Evolutionary conservation across 2,329 filamentous ascomycete genomes (phyloP).

Genomic region (Trichoderma atroviride): DNA sequence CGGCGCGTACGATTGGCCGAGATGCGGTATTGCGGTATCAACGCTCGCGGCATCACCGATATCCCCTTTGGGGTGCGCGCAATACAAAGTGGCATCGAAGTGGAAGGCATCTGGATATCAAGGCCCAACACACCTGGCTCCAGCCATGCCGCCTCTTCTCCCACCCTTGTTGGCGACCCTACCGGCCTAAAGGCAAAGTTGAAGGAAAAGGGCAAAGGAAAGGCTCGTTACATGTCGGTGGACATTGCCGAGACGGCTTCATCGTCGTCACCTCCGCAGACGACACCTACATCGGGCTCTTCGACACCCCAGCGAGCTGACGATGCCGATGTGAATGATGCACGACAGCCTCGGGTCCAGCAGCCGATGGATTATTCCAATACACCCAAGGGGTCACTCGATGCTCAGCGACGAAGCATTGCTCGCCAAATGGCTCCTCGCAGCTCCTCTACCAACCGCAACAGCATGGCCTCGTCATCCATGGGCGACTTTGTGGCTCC

Average conservation of each 20-base stretch:
- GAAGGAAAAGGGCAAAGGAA: conserved; percentile 32
- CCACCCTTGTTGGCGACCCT: conserved; percentile 32
- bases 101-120: conserved; percentile 83
- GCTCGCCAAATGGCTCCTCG: conserved; percentile 18
- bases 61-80: conserved; percentile 87
- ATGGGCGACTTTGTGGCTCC: conserved; percentile 10
- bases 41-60: conserved; percentile 50
- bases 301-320: neutral
- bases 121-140: conserved; percentile 47
- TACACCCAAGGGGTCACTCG: neutral
- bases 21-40: conserved; percentile 58
- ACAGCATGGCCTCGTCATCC: conserved; percentile 20
- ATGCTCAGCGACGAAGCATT: conserved; percentile 3
- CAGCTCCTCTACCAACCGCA: conserved; percentile 15
- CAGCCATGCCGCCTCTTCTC: conserved; percentile 33
- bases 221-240: conserved; percentile 11
- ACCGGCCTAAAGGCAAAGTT: conserved; percentile 28
- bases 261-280: conserved; percentile 3
- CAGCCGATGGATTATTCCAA: neutral
- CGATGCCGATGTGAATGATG: neutral
- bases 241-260: neutral
- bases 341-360: neutral
- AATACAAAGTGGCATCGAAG: conserved; percentile 77
- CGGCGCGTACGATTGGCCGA: conserved; percentile 58
- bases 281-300: neutral